Evolutionary conservation across 106 monocot genomes (phyloP).

Genomic region (Acorus calamus): DNA sequence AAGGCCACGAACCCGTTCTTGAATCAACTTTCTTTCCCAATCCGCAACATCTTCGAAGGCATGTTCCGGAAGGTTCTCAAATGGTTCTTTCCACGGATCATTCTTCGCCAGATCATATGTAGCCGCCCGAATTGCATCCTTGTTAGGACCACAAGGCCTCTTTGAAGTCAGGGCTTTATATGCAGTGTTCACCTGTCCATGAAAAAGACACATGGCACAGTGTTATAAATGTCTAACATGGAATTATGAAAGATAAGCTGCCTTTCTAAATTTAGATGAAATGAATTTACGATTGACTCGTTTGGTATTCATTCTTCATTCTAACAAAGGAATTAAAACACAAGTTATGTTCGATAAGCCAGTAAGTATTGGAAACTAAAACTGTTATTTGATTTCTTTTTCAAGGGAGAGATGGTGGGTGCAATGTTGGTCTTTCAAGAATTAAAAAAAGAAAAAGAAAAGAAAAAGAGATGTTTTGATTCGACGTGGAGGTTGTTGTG

Average conservation of each 20-base stretch:
- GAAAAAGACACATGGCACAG: not conserved
- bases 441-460: too few relatives aligned
- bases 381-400: too few relatives aligned
- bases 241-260: not conserved
- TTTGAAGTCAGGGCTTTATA: slow-evolving; percentile 54
- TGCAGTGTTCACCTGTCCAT: slow-evolving; percentile 43
- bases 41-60: slow-evolving; percentile 48
- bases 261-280: too few relatives aligned
- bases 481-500: too few relatives aligned
- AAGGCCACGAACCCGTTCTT: slow-evolving; percentile 49
- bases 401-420: too few relatives aligned
- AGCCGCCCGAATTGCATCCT: slow-evolving; percentile 61
- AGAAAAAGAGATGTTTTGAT: too few relatives aligned
- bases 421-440: too few relatives aligned
- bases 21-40: slow-evolving; percentile 66
- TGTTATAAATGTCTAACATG: not conserved
- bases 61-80: slow-evolving; percentile 64
- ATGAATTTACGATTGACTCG: too few relatives aligned
- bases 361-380: too few relatives aligned
- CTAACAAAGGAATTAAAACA: too few relatives aligned
- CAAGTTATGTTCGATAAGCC: too few relatives aligned
- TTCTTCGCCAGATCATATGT: slow-evolving; percentile 83
- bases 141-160: slow-evolving; percentile 77
- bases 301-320: too few relatives aligned
- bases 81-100: slow-evolving; percentile 70